These are phyloP conservation scores for Xerocomus minutiporus DNA, from an alignment of 1,284 basidiomycete species.

Conservation along the genomic window DNA sequence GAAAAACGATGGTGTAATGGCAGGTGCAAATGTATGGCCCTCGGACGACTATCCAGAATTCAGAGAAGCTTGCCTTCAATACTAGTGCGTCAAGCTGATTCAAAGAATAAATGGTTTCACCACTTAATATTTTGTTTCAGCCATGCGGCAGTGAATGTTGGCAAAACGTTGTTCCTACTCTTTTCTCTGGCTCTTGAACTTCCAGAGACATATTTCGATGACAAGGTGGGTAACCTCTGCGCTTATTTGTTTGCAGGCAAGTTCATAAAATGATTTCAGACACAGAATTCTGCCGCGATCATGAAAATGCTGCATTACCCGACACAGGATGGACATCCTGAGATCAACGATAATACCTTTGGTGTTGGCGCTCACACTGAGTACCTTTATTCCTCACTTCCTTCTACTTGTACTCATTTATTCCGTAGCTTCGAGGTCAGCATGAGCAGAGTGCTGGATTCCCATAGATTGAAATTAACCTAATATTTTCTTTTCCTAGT, in stretches of 20 bases:
- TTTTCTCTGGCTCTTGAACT: conserved; percentile 80
- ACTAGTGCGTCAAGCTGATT: conserved; percentile 23
- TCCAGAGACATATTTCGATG: conserved; percentile 71
- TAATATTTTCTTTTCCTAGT: conserved; percentile 45
- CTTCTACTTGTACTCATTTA: conserved; percentile 1
- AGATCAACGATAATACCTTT: conserved; percentile 49
- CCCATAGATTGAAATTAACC: conserved; percentile 42
- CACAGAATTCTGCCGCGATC: conserved; percentile 62
- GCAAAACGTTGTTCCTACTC: conserved; percentile 71
- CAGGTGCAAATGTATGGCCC: conserved; percentile 55
- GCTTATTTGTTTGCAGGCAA: not conserved
- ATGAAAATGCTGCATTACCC: conserved; percentile 83
- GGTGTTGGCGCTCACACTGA: conserved; percentile 84
- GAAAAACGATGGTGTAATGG: conserved; percentile 46
- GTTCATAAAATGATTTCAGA: conserved; percentile 1
- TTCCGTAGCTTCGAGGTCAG: conserved; percentile 52
- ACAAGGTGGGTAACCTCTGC: conserved; percentile 50
- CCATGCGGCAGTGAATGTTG: conserved; percentile 54
- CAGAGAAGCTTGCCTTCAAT: conserved; percentile 19
- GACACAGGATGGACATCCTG: conserved; percentile 56
- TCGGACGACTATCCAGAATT: conserved; percentile 23
- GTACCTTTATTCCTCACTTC: conserved; percentile 35
- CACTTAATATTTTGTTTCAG: conserved; percentile 33
- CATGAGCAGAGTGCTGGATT: not conserved
- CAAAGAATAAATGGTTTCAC: not conserved